A percentile compares a stretch with the other conserved stretches of the same genome.
phyloP scores from a whole-genome alignment of 2,329 filamentous ascomycete genomes.

The Ascosphaera aggregata region DNA sequence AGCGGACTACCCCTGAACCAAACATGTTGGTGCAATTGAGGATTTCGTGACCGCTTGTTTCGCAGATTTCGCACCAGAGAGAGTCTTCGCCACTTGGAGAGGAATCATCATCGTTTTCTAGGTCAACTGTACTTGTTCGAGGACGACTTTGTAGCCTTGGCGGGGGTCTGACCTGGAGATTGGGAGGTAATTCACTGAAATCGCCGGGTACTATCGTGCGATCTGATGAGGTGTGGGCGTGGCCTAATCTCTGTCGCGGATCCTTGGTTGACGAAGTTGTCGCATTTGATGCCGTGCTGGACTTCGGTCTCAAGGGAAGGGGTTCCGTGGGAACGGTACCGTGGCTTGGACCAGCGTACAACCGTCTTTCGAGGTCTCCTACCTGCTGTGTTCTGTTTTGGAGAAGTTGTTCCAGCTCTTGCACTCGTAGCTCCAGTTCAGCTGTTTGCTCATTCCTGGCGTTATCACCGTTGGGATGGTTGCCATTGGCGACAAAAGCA shows the following conservation, averaged over 20 bases:
- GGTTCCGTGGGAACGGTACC: conserved; percentile 6
- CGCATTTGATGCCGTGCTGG: conserved; percentile 4
- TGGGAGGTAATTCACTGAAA: conserved; percentile 14
- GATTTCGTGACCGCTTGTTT: conserved; percentile 78
- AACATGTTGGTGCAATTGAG: conserved; percentile 87
- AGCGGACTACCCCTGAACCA: conserved; percentile 15
- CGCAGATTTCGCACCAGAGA: conserved; percentile 89
- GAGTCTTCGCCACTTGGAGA: conserved; percentile 42
- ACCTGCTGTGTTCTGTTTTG: conserved; percentile 53
- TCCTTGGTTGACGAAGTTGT: neutral
- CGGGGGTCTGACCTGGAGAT: conserved; percentile 6
- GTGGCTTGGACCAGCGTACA: conserved; percentile 14
- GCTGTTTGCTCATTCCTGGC: conserved; percentile 31
- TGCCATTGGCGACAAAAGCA: conserved; percentile 7
- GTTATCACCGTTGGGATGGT: conserved; percentile 14
- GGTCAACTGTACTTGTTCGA: neutral
- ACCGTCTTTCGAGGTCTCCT: conserved; percentile 65
- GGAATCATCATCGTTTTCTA: neutral
- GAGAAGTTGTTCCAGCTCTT: conserved; percentile 49
- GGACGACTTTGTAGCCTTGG: neutral
- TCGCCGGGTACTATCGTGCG: conserved; percentile 20
- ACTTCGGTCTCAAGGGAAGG: conserved; percentile 11
- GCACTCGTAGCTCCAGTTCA: conserved; percentile 56
- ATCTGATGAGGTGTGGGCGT: conserved; percentile 19
- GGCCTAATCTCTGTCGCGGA: conserved; percentile 9